Evolutionary conservation across 306 rosid genomes (phyloP).

Genomic region (Medicago ruthenica): DNA sequence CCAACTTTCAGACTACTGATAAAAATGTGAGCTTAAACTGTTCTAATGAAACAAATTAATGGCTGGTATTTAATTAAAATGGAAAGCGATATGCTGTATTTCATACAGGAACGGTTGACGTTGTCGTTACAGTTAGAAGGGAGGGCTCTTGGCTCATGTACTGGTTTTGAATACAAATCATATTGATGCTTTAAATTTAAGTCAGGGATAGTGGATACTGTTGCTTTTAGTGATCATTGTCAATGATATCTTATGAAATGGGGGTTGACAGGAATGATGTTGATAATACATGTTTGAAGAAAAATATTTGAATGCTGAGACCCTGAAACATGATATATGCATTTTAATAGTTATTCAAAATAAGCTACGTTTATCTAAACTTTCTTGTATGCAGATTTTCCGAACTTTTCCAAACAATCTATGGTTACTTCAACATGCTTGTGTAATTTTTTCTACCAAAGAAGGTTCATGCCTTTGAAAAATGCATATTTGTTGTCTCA

Average conservation of each 20-base stretch:
- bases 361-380: slow-evolving; percentile 23
- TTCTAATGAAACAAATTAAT: slow-evolving; percentile 23
- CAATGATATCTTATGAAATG: slow-evolving; percentile 21
- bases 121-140: slow-evolving; percentile 34
- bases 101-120: slow-evolving; percentile 8
- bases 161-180: slow-evolving; percentile 34
- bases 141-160: slow-evolving; percentile 22
- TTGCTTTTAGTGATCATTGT: too few relatives aligned
- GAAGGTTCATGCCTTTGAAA: slow-evolving; percentile 31
- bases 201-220: neutral
- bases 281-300: slow-evolving; percentile 27
- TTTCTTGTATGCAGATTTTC: slow-evolving; percentile 22
- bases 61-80: slow-evolving; percentile 28
- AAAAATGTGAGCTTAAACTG: slow-evolving; percentile 74
- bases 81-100: slow-evolving; percentile 30
- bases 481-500: slow-evolving; percentile 55
- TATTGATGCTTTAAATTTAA: slow-evolving; percentile 29
- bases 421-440: slow-evolving; percentile 24
- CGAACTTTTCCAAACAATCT: slow-evolving; percentile 15
- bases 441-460: slow-evolving; percentile 18
- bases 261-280: slow-evolving; percentile 25
- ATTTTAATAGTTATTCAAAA: slow-evolving; percentile 2
- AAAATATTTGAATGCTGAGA: slow-evolving; percentile 27
- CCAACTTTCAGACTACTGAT: slow-evolving; percentile 92
- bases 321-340: slow-evolving; percentile 31